Conservation (phyloP, 768 basidiomycete species). For the Termitomyces sp. region DNA sequence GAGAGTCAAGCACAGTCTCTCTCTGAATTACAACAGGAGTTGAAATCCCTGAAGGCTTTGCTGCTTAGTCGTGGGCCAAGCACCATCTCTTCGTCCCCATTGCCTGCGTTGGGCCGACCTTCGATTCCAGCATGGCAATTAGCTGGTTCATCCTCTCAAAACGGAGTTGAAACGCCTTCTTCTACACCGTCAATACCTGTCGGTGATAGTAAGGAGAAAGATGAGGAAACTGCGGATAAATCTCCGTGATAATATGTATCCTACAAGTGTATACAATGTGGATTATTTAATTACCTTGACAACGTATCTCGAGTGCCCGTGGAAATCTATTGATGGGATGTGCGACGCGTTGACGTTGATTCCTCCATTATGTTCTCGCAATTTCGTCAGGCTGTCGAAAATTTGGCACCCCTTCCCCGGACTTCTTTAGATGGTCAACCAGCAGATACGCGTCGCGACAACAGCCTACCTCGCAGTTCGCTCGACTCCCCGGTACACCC, state of each 20-base stretch:
- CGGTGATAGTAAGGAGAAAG: constrained; percentile 57
- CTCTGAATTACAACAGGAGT: constrained; percentile 84
- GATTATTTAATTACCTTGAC: background rate
- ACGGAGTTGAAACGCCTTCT: constrained; percentile 6
- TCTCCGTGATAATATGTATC: background rate
- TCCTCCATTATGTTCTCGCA: constrained; percentile 62
- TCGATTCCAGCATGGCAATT: constrained; percentile 93
- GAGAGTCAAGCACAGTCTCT: constrained; percentile 80
- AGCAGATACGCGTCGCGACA: constrained; percentile 17
- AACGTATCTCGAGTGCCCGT: too few species aligned
- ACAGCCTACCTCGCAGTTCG: constrained; percentile 26
- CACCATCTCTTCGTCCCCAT: constrained; percentile 44
- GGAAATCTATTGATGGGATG: background rate
- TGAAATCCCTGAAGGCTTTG: constrained; percentile 90
- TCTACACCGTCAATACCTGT: constrained; percentile 11
- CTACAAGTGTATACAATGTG: background rate
- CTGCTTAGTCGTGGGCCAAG: constrained; percentile 68
- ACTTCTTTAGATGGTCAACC: constrained; percentile 25
- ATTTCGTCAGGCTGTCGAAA: constrained; percentile 70
- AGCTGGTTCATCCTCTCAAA: constrained; percentile 31
- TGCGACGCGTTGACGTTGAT: background rate
- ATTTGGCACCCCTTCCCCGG: constrained; percentile 48
- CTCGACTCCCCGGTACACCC: constrained; percentile 18
- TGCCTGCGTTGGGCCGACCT: constrained; percentile 53
- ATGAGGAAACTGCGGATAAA: constrained; percentile 27